Conservation (phyloP, 495 filamentous ascomycete species). For the Penicillium nucicola region DNA sequence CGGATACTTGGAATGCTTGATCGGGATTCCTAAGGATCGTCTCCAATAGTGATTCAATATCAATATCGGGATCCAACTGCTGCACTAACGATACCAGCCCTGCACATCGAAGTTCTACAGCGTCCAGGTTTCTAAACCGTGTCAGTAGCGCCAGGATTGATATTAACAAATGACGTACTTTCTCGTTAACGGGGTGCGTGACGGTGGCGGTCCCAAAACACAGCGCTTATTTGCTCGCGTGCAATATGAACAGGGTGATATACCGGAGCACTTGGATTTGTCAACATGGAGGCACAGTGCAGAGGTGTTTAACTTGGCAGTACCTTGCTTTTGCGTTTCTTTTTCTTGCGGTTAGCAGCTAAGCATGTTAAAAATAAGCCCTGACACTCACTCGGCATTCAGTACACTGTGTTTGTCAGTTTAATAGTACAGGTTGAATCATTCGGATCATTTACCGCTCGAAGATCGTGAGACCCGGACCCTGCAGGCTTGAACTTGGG, state of each 20-base stretch:
- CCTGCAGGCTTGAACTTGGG: not conserved
- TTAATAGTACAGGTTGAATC: not conserved
- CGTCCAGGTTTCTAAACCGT: slow-evolving; percentile 18
- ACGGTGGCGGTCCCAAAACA: slow-evolving; percentile 12
- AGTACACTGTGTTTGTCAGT: slow-evolving; percentile 8
- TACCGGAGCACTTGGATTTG: slow-evolving; percentile 9
- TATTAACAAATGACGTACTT: not conserved
- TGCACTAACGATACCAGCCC: not conserved
- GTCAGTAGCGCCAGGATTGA: not conserved
- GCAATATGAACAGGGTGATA: slow-evolving; percentile 20
- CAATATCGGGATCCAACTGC: not conserved
- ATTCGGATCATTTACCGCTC: not conserved
- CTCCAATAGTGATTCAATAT: not conserved
- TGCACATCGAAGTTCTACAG: slow-evolving; percentile 12
- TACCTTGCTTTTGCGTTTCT: slow-evolving; percentile 19
- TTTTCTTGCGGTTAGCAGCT: not conserved
- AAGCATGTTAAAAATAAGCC: not conserved
- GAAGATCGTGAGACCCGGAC: not conserved
- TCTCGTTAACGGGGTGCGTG: slow-evolving; percentile 22
- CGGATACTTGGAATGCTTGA: not conserved
- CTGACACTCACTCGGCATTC: slow-evolving; percentile 19
- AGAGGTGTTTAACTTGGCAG: not conserved
- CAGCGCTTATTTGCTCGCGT: slow-evolving; percentile 16
- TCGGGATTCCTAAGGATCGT: not conserved
- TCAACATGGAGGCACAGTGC: too few species aligned